Percentiles rank a stretch among this genome's conserved stretches.
Conservation (phyloP, 345 rosid species). For the Noccaea caerulescens region DNA sequence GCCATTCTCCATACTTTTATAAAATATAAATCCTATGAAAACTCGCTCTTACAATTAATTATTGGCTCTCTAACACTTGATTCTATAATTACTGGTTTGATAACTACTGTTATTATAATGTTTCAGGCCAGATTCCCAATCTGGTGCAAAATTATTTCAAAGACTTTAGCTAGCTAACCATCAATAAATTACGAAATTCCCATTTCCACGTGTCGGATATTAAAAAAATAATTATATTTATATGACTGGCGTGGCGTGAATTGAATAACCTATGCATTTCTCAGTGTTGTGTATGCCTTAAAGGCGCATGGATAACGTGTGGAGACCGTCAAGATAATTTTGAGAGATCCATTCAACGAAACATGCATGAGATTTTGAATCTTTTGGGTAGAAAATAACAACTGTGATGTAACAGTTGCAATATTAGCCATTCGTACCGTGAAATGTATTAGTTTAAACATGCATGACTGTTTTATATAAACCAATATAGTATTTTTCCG, state of each 20-base stretch:
- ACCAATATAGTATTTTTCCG: neutral
- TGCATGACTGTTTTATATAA: neutral
- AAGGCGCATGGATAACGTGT: slow-evolving; percentile 33
- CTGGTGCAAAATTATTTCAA: slow-evolving; percentile 31
- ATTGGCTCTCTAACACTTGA: neutral
- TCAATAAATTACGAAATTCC: neutral
- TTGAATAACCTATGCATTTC: slow-evolving; percentile 4
- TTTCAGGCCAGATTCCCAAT: slow-evolving; percentile 24
- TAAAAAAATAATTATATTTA: slow-evolving; percentile 9
- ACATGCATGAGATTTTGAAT: slow-evolving; percentile 5
- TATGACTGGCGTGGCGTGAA: slow-evolving; percentile 18
- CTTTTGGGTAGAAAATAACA: slow-evolving; percentile 8
- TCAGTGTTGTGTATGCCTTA: slow-evolving; percentile 13
- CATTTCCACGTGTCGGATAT: slow-evolving; percentile 13
- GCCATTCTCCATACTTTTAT: slow-evolving; percentile 26
- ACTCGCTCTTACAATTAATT: neutral
- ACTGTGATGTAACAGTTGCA: neutral
- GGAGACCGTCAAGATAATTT: slow-evolving; percentile 1
- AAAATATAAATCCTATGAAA: slow-evolving; percentile 11
- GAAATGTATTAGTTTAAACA: neutral
- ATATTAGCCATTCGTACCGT: neutral
- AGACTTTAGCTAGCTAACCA: slow-evolving; percentile 6
- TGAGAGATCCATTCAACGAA: slow-evolving; percentile 21
- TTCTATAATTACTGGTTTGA: slow-evolving; percentile 10
- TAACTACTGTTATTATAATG: slow-evolving; percentile 5